Conservation (phyloP, 306 rosid species). For the Cercis canadensis region DNA sequence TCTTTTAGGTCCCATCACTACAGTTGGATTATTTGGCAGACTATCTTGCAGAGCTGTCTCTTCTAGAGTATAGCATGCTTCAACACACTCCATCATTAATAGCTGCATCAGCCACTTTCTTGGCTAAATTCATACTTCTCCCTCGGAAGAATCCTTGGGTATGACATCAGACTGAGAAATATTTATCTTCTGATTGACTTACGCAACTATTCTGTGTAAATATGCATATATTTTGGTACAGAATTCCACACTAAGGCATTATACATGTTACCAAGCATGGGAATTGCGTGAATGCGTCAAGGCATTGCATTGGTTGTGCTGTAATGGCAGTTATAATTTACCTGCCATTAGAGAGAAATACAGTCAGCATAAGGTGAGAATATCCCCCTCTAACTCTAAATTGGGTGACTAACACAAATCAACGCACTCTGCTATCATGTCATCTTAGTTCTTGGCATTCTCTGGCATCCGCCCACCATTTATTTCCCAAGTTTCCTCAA, state of each 20-base stretch:
- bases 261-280: conserved; percentile 58
- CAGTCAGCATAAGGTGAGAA: conserved; percentile 69
- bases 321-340: conserved; percentile 44
- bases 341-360: conserved; percentile 73
- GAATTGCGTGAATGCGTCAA: conserved; percentile 63
- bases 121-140: conserved; percentile 64
- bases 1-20: conserved; percentile 51
- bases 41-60: conserved; percentile 65
- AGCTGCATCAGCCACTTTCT: conserved; percentile 73
- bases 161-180: conserved; percentile 18
- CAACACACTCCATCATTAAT: conserved; percentile 58
- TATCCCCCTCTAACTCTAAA: not conserved
- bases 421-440: not conserved
- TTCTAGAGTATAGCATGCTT: conserved; percentile 63
- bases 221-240: conserved; percentile 38
- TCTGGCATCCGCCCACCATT: too few relatives aligned
- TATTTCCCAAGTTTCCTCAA: too few relatives aligned
- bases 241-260: conserved; percentile 62
- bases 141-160: conserved; percentile 69
- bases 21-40: conserved; percentile 63
- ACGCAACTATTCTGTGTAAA: conserved; percentile 26
- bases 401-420: not conserved
- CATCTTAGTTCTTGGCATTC: conserved; percentile 1
- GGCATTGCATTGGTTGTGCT: conserved; percentile 54
- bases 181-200: conserved; percentile 24